Conservation (phyloP, 2,329 filamentous ascomycete species). For the Sporothrix inflata region DNA sequence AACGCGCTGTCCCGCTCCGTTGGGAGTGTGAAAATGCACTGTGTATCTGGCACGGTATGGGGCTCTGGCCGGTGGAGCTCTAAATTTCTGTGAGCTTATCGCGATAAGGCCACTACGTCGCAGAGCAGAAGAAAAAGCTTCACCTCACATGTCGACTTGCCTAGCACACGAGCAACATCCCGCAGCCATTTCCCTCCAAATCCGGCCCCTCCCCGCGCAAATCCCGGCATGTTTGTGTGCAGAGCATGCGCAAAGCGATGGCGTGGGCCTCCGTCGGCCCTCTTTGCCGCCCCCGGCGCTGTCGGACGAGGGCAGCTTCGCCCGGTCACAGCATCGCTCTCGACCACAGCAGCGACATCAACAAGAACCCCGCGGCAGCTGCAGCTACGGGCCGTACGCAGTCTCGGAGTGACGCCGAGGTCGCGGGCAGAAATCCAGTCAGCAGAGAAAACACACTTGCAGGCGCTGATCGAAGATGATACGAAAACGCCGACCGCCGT, state of each 20-base stretch:
- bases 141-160: conserved; percentile 2
- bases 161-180: neutral
- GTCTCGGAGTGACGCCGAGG: neutral
- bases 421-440: neutral
- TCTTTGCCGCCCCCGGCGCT: neutral
- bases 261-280: conserved; percentile 3
- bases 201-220: neutral
- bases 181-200: neutral
- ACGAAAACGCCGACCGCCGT: no score
- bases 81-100: conserved; percentile 18
- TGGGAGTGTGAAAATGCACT: neutral
- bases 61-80: neutral
- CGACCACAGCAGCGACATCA: neutral
- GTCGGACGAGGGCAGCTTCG: neutral
- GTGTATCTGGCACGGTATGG: conserved; percentile 11
- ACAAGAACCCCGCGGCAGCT: neutral
- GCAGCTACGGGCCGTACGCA: neutral
- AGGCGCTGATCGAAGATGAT: no score
- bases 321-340: neutral
- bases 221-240: conserved; percentile 45
- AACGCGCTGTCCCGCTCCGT: conserved; percentile 4
- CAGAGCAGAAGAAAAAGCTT: neutral
- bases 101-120: conserved; percentile 14
- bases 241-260: conserved; percentile 42
- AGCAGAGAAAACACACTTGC: neutral